A percentile compares a stretch with the other conserved stretches of the same genome.
Conservation (phyloP, 2,329 filamentous ascomycete species). For the Phialophora tarda region DNA sequence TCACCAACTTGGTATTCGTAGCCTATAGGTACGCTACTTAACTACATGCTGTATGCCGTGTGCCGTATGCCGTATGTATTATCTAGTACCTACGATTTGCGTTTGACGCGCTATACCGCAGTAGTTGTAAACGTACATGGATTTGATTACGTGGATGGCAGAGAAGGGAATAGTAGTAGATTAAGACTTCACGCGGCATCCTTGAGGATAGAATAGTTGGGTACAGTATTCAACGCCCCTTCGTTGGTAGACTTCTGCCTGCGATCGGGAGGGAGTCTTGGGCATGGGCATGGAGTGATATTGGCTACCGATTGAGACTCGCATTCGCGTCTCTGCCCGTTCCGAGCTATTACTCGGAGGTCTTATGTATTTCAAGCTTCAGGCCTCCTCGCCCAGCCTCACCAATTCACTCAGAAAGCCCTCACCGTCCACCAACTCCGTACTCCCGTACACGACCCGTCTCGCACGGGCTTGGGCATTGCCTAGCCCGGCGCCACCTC, state of each 20-base stretch:
- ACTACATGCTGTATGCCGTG: too few species aligned
- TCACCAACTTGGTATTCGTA: too few species aligned
- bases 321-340: not conserved
- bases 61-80: too few species aligned
- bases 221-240: not conserved
- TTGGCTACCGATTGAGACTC: not conserved
- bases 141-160: not conserved
- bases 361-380: not conserved
- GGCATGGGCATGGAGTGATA: not conserved
- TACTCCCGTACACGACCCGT: constrained; percentile 92
- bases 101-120: too few species aligned
- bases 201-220: not conserved
- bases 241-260: not conserved
- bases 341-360: too few species aligned
- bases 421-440: constrained; percentile 69
- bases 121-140: not conserved
- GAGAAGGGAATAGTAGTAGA: not conserved
- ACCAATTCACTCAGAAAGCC: constrained; percentile 65
- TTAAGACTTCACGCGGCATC: not conserved
- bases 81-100: too few species aligned
- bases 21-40: not conserved
- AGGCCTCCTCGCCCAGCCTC: constrained; percentile 52
- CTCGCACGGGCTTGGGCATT: constrained; percentile 64
- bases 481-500: constrained; percentile 42
- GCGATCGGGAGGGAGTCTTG: not conserved